Conservation (phyloP, 192 early-diverging fungal species). For the Coemansia sp. region DNA sequence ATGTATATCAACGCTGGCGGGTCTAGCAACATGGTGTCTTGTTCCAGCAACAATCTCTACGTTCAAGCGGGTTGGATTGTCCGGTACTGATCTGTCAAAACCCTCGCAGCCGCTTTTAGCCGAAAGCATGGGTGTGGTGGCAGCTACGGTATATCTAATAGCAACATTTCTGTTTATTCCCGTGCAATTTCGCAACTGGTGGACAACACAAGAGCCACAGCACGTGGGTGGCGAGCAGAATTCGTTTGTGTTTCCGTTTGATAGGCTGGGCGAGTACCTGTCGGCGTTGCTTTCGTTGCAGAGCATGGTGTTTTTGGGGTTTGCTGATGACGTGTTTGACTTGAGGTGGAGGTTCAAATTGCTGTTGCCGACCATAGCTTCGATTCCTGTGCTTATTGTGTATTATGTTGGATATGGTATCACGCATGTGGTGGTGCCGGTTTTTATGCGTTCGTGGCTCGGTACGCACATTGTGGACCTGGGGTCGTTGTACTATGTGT, state of each 20-base stretch:
- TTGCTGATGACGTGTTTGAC: slow-evolving; percentile 97
- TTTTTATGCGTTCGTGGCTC: slow-evolving; percentile 70
- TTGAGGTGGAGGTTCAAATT: slow-evolving; percentile 96
- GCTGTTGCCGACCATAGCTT: slow-evolving; percentile 86
- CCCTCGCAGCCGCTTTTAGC: slow-evolving; percentile 62
- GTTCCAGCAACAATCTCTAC: slow-evolving; percentile 61
- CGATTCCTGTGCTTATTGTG: slow-evolving; percentile 89
- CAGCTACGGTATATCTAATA: slow-evolving; percentile 83
- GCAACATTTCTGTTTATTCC: slow-evolving; percentile 91
- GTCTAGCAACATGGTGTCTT: slow-evolving; percentile 65
- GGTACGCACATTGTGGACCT: slow-evolving; percentile 70
- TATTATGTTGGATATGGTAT: slow-evolving; percentile 88
- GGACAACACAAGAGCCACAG: slow-evolving; percentile 30
- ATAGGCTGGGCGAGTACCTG: slow-evolving; percentile 84
- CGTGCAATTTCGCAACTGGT: slow-evolving; percentile 87
- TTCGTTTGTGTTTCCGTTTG: slow-evolving; percentile 24
- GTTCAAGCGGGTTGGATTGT: slow-evolving; percentile 76
- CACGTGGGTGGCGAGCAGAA: not conserved
- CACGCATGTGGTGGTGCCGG: slow-evolving; percentile 84
- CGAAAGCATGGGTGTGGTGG: slow-evolving; percentile 91
- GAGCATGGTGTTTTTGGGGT: slow-evolving; percentile 96
- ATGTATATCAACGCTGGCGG: slow-evolving; percentile 66
- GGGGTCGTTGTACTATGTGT: slow-evolving; percentile 90
- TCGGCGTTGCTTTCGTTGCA: slow-evolving; percentile 88
- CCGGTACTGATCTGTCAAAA: slow-evolving; percentile 82